Evolutionary conservation across 495 filamentous ascomycete species (phyloP).

Genomic region (Xylaria sp.): DNA sequence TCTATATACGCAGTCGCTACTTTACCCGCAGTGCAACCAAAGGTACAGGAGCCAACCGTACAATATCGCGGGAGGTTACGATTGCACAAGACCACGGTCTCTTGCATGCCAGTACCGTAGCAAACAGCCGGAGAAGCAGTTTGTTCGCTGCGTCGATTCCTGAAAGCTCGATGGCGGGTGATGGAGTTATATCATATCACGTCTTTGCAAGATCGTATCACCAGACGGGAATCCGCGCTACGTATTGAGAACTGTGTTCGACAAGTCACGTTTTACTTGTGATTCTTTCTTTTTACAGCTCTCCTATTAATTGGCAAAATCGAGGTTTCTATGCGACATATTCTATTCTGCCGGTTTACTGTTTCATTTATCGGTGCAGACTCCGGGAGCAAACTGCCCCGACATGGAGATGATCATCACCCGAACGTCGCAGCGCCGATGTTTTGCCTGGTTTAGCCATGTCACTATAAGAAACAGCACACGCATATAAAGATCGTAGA

Average conservation of each 20-base stretch:
- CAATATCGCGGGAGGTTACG: background rate
- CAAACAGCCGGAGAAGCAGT: background rate
- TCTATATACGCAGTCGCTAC: background rate
- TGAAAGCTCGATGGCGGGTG: background rate
- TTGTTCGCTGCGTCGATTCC: background rate
- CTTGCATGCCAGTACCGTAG: background rate
- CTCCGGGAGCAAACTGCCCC: background rate
- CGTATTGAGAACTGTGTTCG: no score
- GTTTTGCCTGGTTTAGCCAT: background rate
- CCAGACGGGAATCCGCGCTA: background rate
- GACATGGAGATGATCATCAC: constrained; percentile 9
- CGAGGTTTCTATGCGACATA: background rate
- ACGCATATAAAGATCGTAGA: background rate
- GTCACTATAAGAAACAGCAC: background rate
- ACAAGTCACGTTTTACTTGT: no score
- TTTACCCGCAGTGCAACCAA: constrained; percentile 1
- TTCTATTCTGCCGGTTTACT: constrained; percentile 9
- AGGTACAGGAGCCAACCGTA: background rate
- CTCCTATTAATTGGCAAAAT: no score
- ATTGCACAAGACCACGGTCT: background rate
- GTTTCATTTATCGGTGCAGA: background rate
- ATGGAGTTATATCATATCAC: background rate
- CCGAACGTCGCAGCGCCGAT: background rate
- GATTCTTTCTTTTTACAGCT: no score
- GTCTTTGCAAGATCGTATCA: background rate